phyloP scores from a whole-genome alignment of 257 asterid genomes.

The Gardenia jasminoides region DNA sequence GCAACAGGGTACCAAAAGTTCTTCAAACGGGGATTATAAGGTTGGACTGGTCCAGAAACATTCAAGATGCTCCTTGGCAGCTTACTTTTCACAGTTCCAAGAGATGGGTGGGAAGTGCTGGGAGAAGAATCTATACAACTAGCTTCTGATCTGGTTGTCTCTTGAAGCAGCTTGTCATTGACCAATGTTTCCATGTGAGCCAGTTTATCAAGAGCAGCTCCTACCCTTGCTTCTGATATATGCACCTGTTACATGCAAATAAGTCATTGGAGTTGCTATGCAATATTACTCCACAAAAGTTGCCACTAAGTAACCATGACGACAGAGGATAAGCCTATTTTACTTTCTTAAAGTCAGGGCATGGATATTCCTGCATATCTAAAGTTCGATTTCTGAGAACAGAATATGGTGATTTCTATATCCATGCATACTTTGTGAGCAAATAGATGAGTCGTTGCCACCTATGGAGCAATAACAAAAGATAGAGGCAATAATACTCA shows the following conservation, averaged over 20 bases:
- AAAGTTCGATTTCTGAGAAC: background rate
- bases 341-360: background rate
- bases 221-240: constrained; percentile 88
- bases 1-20: constrained; percentile 98
- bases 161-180: constrained; percentile 71
- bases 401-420: background rate
- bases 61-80: constrained; percentile 48
- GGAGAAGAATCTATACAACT: constrained; percentile 40
- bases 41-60: constrained; percentile 87
- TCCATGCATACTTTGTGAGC: background rate
- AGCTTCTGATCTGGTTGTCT: constrained; percentile 42
- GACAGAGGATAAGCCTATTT: background rate
- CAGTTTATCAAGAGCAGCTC: constrained; percentile 85
- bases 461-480: background rate
- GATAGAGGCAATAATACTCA: background rate
- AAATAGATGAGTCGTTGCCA: background rate
- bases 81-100: constrained; percentile 31
- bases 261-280: constrained; percentile 1
- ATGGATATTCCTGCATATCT: background rate
- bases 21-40: constrained; percentile 59
- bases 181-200: constrained; percentile 88
- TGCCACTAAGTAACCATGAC: background rate
- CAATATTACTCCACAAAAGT: background rate
- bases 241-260: constrained; percentile 55
- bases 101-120: constrained; percentile 45